Evolutionary conservation across 257 asterid species (phyloP).

Genomic region (Hygrophila difformis): DNA sequence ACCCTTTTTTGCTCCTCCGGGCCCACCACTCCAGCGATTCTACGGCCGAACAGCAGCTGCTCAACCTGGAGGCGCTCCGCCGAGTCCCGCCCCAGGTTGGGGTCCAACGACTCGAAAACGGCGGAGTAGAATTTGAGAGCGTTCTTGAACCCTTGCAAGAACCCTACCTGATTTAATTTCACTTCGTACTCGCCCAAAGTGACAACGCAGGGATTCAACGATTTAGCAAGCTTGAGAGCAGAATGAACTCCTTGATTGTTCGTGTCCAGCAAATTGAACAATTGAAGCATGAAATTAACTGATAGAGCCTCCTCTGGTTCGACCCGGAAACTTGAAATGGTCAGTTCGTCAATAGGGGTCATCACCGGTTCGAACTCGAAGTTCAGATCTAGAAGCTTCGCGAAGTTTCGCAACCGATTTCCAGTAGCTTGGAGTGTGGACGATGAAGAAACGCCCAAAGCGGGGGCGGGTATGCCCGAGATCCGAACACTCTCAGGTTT

Average conservation of each 20-base stretch:
- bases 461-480: slow-evolving; percentile 85
- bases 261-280: slow-evolving; percentile 63
- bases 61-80: slow-evolving; percentile 68
- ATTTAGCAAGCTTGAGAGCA: slow-evolving; percentile 64
- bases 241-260: slow-evolving; percentile 38
- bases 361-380: slow-evolving; percentile 72
- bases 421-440: slow-evolving; percentile 75
- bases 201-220: slow-evolving; percentile 68
- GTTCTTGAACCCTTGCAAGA: slow-evolving; percentile 53
- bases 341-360: slow-evolving; percentile 52
- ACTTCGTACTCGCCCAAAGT: slow-evolving; percentile 84
- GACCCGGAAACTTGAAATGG: slow-evolving; percentile 43
- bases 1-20: slow-evolving; percentile 40
- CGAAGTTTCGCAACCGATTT: slow-evolving; percentile 72
- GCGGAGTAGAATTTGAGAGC: slow-evolving; percentile 70
- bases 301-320: slow-evolving; percentile 64
- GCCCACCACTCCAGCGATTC: slow-evolving; percentile 61
- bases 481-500: slow-evolving; percentile 67
- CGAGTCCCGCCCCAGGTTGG: slow-evolving; percentile 53
- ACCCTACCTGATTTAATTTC: slow-evolving; percentile 58
- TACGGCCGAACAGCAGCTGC: slow-evolving; percentile 52
- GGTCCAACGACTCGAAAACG: slow-evolving; percentile 74
- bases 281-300: slow-evolving; percentile 84
- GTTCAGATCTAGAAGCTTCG: slow-evolving; percentile 68
- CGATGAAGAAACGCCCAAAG: slow-evolving; percentile 52